These are phyloP conservation scores for Xylaria sp. DNA, from an alignment of 2,329 filamentous ascomycete species.

Conservation along the genomic window DNA sequence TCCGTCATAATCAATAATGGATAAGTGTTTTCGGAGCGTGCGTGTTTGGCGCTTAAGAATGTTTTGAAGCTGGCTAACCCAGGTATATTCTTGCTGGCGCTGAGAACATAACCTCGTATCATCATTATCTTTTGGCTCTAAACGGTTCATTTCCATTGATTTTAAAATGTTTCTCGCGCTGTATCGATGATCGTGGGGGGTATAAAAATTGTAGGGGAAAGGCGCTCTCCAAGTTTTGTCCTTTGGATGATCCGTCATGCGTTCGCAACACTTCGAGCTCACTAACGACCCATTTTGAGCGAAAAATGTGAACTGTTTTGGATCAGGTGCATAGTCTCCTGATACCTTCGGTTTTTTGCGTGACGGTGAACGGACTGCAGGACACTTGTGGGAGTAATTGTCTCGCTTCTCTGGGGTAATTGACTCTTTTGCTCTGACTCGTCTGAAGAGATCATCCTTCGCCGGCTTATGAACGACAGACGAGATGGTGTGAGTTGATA, in stretches of 20 bases:
- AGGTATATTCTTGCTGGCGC: constrained; percentile 7
- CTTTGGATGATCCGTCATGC: not conserved
- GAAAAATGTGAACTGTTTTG: constrained; percentile 3
- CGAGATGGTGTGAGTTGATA: not conserved
- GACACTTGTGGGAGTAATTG: not conserved
- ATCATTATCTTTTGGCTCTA: not conserved
- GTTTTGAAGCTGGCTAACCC: constrained; percentile 16
- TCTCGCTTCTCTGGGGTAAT: constrained; percentile 1
- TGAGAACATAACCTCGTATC: not conserved
- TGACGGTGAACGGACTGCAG: not conserved
- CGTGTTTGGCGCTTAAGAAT: not conserved
- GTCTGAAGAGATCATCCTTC: not conserved
- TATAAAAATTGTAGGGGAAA: constrained; percentile 3
- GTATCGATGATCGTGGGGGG: constrained; percentile 11
- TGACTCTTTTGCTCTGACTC: not conserved
- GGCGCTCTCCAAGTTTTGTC: not conserved
- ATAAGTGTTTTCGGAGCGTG: not conserved
- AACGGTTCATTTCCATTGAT: not conserved
- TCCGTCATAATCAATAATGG: constrained; percentile 4
- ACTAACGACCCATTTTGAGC: not conserved
- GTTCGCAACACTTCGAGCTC: not conserved
- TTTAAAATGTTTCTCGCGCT: constrained; percentile 14
- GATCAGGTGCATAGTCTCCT: not conserved
- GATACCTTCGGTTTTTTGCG: not conserved
- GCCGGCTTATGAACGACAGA: not conserved